Evolutionary conservation across 305 asterid species (phyloP).

Genomic region (Solanum hybrid): DNA sequence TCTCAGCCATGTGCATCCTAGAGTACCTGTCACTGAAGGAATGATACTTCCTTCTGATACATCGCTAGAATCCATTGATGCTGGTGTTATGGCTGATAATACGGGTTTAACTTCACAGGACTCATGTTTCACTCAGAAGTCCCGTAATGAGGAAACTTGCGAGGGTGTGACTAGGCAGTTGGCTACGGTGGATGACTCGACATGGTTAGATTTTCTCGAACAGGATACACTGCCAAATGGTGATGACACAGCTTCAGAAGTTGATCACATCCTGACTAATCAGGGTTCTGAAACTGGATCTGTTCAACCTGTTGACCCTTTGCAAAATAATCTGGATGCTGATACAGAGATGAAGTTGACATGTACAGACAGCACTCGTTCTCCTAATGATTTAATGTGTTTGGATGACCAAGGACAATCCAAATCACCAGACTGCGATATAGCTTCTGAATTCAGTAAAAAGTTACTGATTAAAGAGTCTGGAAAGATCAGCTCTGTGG

Average conservation of each 20-base stretch:
- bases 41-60: conserved; percentile 23
- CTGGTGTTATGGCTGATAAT: conserved; percentile 29
- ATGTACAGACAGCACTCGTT: conserved; percentile 4
- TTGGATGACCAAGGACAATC: conserved; percentile 21
- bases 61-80: conserved; percentile 21
- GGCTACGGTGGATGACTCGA: conserved; percentile 8
- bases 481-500: conserved; percentile 10
- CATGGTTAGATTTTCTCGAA: conserved; percentile 45
- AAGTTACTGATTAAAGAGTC: conserved; percentile 10
- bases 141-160: conserved; percentile 15
- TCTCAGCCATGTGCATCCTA: conserved; percentile 19
- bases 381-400: conserved; percentile 15
- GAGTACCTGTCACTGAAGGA: conserved; percentile 22
- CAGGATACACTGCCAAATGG: conserved; percentile 22
- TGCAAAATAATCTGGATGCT: conserved; percentile 19
- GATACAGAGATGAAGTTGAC: conserved; percentile 14
- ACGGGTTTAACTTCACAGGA: conserved; percentile 35
- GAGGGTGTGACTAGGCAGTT: conserved; percentile 11
- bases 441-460: conserved; percentile 23
- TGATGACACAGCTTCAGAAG: conserved; percentile 19
- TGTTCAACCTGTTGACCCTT: conserved; percentile 13
- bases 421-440: conserved; percentile 12
- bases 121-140: conserved; percentile 22
- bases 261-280: conserved; percentile 19
- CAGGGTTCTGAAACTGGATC: conserved; percentile 29